Evolutionary conservation across 352 stramenopile species (phyloP).

Genomic region (Pythium brachiatum): DNA sequence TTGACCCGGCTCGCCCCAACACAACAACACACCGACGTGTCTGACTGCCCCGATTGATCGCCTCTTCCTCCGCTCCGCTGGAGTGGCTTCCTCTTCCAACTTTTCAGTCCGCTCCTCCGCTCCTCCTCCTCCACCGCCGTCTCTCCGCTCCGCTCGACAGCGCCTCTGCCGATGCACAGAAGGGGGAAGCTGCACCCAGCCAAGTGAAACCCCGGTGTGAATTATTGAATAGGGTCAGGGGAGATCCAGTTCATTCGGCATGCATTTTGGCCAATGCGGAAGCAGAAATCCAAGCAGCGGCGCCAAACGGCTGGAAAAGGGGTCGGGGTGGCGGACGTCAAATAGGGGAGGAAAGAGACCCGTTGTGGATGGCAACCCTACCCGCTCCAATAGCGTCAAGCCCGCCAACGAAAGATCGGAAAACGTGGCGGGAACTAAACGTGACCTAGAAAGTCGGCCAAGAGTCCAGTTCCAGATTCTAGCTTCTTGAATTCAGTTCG

Average conservation of each 20-base stretch:
- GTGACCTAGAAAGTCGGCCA: not conserved
- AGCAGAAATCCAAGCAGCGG: not conserved
- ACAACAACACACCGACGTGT: slow-evolving; percentile 7
- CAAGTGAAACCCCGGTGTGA: no score
- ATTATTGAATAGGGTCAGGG: slow-evolving; percentile 23
- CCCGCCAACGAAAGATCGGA: slow-evolving; percentile 9
- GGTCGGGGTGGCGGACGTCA: slow-evolving; percentile 13
- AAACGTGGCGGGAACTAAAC: not conserved
- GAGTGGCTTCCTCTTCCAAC: slow-evolving; percentile 10
- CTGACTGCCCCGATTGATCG: not conserved
- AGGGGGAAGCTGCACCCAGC: not conserved
- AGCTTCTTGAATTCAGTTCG: not conserved
- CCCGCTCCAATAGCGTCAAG: slow-evolving; percentile 7
- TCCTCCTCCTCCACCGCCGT: not conserved
- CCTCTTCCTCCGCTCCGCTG: slow-evolving; percentile 15
- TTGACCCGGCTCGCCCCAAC: not conserved
- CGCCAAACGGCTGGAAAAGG: not conserved
- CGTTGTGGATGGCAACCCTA: slow-evolving; percentile 7
- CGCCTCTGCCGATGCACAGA: slow-evolving; percentile 5
- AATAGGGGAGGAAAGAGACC: not conserved
- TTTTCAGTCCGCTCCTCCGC: slow-evolving; percentile 1
- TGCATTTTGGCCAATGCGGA: slow-evolving; percentile 17
- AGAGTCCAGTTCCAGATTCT: slow-evolving; percentile 3
- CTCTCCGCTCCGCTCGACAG: not conserved
- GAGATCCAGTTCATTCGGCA: slow-evolving; percentile 11